phyloP scores from a whole-genome alignment of 148 eudicot genomes.

The Nepenthes mirabilis region DNA sequence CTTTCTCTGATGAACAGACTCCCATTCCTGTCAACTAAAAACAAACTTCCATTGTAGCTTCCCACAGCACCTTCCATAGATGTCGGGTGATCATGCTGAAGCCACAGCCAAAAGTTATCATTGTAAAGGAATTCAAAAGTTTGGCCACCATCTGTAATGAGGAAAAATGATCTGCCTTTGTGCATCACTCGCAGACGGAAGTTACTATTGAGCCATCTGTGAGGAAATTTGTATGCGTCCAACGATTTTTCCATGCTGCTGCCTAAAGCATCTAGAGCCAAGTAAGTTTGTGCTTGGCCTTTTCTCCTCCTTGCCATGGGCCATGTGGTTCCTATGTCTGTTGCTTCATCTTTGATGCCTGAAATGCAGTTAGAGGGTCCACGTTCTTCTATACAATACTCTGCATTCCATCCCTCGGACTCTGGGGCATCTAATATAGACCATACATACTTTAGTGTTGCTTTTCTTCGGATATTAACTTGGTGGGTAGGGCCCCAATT shows the following conservation, averaged over 20 bases:
- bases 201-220: slow-evolving; percentile 24
- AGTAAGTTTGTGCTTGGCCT: slow-evolving; percentile 34
- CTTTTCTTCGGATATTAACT: slow-evolving; percentile 30
- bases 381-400: slow-evolving; percentile 64
- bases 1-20: slow-evolving; percentile 63
- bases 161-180: slow-evolving; percentile 52
- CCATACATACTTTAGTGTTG: slow-evolving; percentile 46
- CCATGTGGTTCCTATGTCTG: slow-evolving; percentile 18
- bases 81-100: slow-evolving; percentile 51
- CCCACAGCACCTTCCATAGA: slow-evolving; percentile 49
- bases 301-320: slow-evolving; percentile 33
- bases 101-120: slow-evolving; percentile 60
- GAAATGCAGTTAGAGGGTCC: slow-evolving; percentile 64
- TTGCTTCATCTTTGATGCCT: slow-evolving; percentile 50
- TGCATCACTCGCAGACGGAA: slow-evolving; percentile 55
- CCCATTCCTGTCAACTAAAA: slow-evolving; percentile 50
- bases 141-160: slow-evolving; percentile 35
- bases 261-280: slow-evolving; percentile 17
- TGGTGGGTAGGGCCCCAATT: slow-evolving; percentile 36
- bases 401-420: slow-evolving; percentile 89
- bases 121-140: slow-evolving; percentile 48
- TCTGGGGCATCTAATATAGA: slow-evolving; percentile 67
- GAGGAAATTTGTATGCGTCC: slow-evolving; percentile 12
- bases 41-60: slow-evolving; percentile 69
- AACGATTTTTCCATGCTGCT: neutral